phyloP scores from a whole-genome alignment of 78 protist species.

The Kipferlia bialata region DNA sequence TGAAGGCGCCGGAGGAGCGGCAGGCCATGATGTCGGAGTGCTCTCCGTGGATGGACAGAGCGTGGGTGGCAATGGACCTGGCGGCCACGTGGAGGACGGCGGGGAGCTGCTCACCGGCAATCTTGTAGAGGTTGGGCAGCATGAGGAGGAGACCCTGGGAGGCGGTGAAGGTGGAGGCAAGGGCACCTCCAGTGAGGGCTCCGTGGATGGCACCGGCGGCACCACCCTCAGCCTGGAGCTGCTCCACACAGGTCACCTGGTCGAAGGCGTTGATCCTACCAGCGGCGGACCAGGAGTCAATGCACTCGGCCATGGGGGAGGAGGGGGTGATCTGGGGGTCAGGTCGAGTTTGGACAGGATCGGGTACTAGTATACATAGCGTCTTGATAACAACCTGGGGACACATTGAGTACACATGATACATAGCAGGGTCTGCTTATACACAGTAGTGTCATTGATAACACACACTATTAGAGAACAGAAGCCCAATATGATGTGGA shows the following conservation, averaged over 20 bases:
- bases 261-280: conserved; percentile 38
- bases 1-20: conserved; percentile 35
- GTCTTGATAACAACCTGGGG: too few relatives aligned
- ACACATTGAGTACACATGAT: too few relatives aligned
- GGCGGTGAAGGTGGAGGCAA: conserved; percentile 49
- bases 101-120: conserved; percentile 56
- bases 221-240: conserved; percentile 45
- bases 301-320: conserved; percentile 44
- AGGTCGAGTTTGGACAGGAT: too few relatives aligned
- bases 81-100: conserved; percentile 56
- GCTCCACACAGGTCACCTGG: conserved; percentile 14
- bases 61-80: conserved; percentile 45
- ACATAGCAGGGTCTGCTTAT: too few relatives aligned
- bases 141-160: conserved; percentile 58
- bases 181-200: conserved; percentile 27
- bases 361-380: too few relatives aligned
- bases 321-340: conserved; percentile 60
- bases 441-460: too few relatives aligned
- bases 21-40: conserved; percentile 56
- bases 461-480: too few relatives aligned
- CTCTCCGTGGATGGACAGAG: conserved; percentile 58
- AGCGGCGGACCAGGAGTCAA: conserved; percentile 34
- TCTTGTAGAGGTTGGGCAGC: conserved; percentile 57
- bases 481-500: too few relatives aligned
- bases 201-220: conserved; percentile 64